Evolutionary conservation across 495 filamentous ascomycete species (phyloP).

Genomic region (Recurvomyces mirabilis): DNA sequence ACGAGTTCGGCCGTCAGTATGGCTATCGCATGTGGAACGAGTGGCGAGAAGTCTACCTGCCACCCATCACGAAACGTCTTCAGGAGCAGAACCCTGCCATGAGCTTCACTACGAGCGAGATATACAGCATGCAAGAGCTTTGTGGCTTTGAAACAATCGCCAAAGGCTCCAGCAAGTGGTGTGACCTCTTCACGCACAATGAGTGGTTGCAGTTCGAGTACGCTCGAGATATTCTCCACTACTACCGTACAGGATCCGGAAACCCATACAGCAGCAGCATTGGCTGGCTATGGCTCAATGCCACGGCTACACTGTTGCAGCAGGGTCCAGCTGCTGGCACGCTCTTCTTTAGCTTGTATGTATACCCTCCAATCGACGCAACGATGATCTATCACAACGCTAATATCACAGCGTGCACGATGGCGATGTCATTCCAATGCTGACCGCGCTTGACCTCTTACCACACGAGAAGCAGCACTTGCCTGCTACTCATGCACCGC

Average conservation of each 20-base stretch:
- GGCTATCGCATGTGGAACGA: slow-evolving; percentile 36
- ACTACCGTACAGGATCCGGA: slow-evolving; percentile 50
- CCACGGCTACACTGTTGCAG: slow-evolving; percentile 40
- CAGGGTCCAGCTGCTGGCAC: slow-evolving; percentile 39
- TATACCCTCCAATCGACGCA: slow-evolving; percentile 3
- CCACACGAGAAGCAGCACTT: slow-evolving; percentile 29
- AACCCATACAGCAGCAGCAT: slow-evolving; percentile 45
- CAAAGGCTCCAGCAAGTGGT: slow-evolving; percentile 46
- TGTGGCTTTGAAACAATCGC: slow-evolving; percentile 49
- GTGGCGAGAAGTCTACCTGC: slow-evolving; percentile 41
- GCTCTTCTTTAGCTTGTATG: slow-evolving; percentile 49
- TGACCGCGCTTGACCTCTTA: slow-evolving; percentile 44
- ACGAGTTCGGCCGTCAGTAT: slow-evolving; percentile 38
- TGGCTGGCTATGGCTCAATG: slow-evolving; percentile 55
- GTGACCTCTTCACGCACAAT: slow-evolving; percentile 43
- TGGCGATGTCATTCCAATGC: slow-evolving; percentile 46
- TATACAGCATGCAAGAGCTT: slow-evolving; percentile 53
- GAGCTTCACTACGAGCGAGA: slow-evolving; percentile 34
- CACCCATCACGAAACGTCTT: slow-evolving; percentile 37
- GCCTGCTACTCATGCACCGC: slow-evolving; percentile 34
- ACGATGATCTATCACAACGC: neutral
- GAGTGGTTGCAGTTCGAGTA: slow-evolving; percentile 52
- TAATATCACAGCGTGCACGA: slow-evolving; percentile 45
- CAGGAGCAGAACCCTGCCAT: slow-evolving; percentile 34
- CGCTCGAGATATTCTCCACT: slow-evolving; percentile 48